Conservation (phyloP, 2,329 filamentous ascomycete species). For the Aspergillus sp. region DNA sequence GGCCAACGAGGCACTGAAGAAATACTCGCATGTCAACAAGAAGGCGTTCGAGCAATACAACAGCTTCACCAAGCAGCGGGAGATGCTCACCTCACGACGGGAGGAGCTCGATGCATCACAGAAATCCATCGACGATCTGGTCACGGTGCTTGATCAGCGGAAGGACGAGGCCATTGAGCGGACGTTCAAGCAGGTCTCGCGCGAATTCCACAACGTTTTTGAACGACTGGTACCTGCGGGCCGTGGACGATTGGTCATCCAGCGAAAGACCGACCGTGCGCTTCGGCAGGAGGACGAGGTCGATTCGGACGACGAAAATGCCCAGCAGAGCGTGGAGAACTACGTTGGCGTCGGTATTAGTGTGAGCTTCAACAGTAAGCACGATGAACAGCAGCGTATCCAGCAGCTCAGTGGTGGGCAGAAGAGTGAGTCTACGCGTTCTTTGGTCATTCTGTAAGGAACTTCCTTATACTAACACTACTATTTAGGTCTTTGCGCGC, state of each 20-base stretch:
- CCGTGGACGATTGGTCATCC: constrained; percentile 83
- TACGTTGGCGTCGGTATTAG: constrained; percentile 95
- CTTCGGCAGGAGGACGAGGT: constrained; percentile 58
- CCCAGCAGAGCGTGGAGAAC: constrained; percentile 66
- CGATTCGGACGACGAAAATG: constrained; percentile 56
- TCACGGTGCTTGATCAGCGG: constrained; percentile 82
- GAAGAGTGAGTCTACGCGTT: constrained; percentile 62
- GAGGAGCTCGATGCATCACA: constrained; percentile 82
- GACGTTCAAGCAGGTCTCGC: constrained; percentile 95
- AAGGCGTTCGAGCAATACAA: constrained; percentile 99
- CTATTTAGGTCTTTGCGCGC: constrained; percentile 69
- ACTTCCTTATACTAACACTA: constrained; percentile 7
- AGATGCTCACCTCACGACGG: constrained; percentile 73
- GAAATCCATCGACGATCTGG: constrained; percentile 80
- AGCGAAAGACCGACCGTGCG: constrained; percentile 72
- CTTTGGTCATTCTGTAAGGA: too few species aligned
- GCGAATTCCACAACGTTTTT: constrained; percentile 87
- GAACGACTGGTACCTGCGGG: constrained; percentile 91
- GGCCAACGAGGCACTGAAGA: constrained; percentile 86
- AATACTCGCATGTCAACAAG: constrained; percentile 97
- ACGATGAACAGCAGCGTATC: constrained; percentile 96
- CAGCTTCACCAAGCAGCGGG: constrained; percentile 87
- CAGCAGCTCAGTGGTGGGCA: constrained; percentile 95
- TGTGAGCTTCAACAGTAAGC: constrained; percentile 97
- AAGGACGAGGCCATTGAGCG: constrained; percentile 98